These are phyloP conservation scores for Ilex asprella DNA, from an alignment of 257 asterid genomes.

Conservation along the genomic window DNA sequence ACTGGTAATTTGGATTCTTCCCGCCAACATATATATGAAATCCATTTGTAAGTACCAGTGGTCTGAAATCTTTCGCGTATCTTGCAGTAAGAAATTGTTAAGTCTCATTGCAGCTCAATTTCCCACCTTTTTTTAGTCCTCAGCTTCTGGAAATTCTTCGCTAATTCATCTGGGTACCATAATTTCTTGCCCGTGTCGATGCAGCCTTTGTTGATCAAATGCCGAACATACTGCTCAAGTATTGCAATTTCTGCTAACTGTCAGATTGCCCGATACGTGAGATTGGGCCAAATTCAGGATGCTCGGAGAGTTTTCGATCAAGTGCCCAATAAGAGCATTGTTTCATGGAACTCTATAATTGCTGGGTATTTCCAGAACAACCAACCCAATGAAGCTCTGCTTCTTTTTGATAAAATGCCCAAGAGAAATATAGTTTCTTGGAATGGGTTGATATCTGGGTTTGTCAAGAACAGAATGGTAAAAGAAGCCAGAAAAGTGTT, in stretches of 20 bases:
- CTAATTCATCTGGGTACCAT: no score
- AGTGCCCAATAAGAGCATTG: slow-evolving; percentile 37
- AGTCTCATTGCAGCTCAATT: no score
- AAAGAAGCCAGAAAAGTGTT: slow-evolving; percentile 53
- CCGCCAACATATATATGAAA: no score
- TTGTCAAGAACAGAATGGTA: slow-evolving; percentile 53
- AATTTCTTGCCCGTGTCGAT: not conserved
- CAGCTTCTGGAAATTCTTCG: no score
- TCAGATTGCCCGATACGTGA: slow-evolving; percentile 40
- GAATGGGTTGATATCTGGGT: slow-evolving; percentile 76
- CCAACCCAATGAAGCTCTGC: slow-evolving; percentile 44
- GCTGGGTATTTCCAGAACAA: slow-evolving; percentile 49
- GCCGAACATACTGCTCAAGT: slow-evolving; percentile 25
- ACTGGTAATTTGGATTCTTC: no score
- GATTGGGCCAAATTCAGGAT: slow-evolving; percentile 48
- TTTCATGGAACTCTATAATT: slow-evolving; percentile 63
- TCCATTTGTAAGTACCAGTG: no score
- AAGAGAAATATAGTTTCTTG: slow-evolving; percentile 62
- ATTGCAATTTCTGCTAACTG: slow-evolving; percentile 25
- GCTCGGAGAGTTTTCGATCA: slow-evolving; percentile 54
- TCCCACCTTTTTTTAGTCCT: no score
- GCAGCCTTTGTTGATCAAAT: not conserved
- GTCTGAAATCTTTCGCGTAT: no score
- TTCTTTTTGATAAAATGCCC: slow-evolving; percentile 58
- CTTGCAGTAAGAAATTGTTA: no score